Evolutionary conservation across 495 filamentous ascomycete species (phyloP), one percentile per base, ranked within the genome.

Genomic region (Evernia prunastri): DNA sequence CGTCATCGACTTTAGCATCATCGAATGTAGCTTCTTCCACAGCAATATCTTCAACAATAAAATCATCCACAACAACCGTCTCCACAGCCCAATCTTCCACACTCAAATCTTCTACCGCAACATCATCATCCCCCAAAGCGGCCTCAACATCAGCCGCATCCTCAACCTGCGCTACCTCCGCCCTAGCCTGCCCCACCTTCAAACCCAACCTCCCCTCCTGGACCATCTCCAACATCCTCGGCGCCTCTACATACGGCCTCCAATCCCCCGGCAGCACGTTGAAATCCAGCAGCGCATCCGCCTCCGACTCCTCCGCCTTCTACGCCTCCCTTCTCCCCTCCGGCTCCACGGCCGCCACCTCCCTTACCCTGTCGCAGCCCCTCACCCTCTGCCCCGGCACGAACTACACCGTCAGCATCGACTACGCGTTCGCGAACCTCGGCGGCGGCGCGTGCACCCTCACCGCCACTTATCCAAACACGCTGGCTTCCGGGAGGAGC

Each of bases 351-450:
- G 18, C 49, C 4, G 23, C 25, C 25, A 18, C 49, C 25, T 29
- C 49, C 49, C 49, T 53, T 27, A 53, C 49, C 49, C 25, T 53
- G 11, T 53, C 49, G 25, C 49, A 53, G 18, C 25, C 49, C 27
- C 49, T 53, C 25, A 18, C 49, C 49, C 25, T 53, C 13, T 53
- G 49, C 49, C 25, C 49, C 25, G 49, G 49, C 25, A 53, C 49
- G 7, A 53, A 53, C 49, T 53, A 53, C 27, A 53, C 49, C 49
- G 49, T 53, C 49, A 53, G 20, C 49, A 53, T 53, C 49, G 49
- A 53, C 49, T 53, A 53, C 49, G 49, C 49, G 0, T 53, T 53
- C 27, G 49, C 49, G 0, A 53, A 53, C 49, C 12, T 29, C 12
- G 49, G 49, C 27, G 49, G 49, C 49, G 49, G 49, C 11, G 5